Percentiles rank a stretch among this genome's conserved stretches.
These are phyloP conservation scores for Aspergillus caelatus DNA, from an alignment of 2,329 filamentous ascomycete genomes.

Conservation along the genomic window DNA sequence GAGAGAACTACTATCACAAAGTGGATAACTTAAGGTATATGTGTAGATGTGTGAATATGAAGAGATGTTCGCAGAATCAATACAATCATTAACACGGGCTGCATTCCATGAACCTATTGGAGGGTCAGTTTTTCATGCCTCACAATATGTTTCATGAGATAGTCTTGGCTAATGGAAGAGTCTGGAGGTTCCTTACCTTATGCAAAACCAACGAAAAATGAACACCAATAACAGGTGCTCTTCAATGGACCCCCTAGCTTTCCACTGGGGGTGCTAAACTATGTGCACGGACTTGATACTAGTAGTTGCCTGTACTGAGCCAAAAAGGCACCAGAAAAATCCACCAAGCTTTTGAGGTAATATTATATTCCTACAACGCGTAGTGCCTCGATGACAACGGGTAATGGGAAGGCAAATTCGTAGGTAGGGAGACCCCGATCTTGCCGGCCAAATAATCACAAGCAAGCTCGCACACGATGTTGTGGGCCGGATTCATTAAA, in stretches of 20 bases:
- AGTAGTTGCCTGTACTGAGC: not conserved
- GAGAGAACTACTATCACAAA: conserved; percentile 21
- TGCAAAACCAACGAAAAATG: not conserved
- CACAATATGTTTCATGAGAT: not conserved
- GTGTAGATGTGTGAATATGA: conserved; percentile 10
- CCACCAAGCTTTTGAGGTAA: conserved; percentile 1
- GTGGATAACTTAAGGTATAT: conserved; percentile 25
- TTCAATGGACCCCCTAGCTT: conserved; percentile 3
- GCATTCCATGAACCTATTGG: conserved; percentile 19
- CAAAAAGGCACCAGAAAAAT: conserved; percentile 1
- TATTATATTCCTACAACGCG: conserved; percentile 4
- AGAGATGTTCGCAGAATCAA: conserved; percentile 28
- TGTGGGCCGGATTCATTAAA: conserved; percentile 14
- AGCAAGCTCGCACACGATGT: not conserved
- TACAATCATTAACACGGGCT: conserved; percentile 28
- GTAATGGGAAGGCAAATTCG: conserved; percentile 1
- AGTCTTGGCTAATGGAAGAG: not conserved
- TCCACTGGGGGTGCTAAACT: not conserved
- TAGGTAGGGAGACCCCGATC: conserved; percentile 1
- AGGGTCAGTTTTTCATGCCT: conserved; percentile 15
- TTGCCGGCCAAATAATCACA: conserved; percentile 2
- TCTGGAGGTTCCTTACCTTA: conserved; percentile 1
- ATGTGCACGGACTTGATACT: conserved; percentile 1
- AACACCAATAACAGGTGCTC: not conserved
- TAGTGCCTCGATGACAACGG: conserved; percentile 2